Conservation (phyloP, 805 yeast species). For the Ogataea sp. region DNA sequence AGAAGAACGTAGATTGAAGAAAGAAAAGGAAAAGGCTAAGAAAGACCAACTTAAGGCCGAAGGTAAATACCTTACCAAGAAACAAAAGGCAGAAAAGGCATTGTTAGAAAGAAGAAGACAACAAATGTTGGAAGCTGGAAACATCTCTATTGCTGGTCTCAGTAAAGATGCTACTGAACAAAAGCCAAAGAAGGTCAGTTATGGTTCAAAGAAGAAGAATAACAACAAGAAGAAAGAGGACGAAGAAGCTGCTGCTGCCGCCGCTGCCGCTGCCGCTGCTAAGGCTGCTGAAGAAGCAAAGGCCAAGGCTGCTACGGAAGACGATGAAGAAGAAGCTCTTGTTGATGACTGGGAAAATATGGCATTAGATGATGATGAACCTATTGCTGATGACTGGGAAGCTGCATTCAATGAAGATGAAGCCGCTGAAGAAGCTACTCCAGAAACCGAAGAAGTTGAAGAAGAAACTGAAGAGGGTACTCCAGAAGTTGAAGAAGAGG, state of each 20-base stretch:
- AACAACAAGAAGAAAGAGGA: conserved; percentile 16
- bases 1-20: conserved; percentile 59
- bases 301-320: conserved; percentile 7
- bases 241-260: conserved; percentile 22
- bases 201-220: conserved; percentile 63
- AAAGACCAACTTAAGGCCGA: conserved; percentile 91
- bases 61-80: conserved; percentile 89
- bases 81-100: conserved; percentile 90
- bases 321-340: conserved; percentile 44
- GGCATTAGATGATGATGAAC: conserved; percentile 40
- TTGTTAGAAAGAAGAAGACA: conserved; percentile 83
- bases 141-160: conserved; percentile 70
- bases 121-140: conserved; percentile 67
- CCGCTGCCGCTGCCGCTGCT: conserved; percentile 18
- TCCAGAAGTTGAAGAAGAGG: conserved; percentile 23
- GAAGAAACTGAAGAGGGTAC: conserved; percentile 24
- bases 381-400: conserved; percentile 83
- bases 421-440: conserved; percentile 15
- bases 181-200: conserved; percentile 62
- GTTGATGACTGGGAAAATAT: conserved; percentile 84
- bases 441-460: conserved; percentile 13
- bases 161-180: conserved; percentile 19
- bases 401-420: conserved; percentile 46
- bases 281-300: conserved; percentile 10
- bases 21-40: conserved; percentile 75